Conservation (phyloP, 1,284 basidiomycete species). For the Phlebopus sp. region DNA sequence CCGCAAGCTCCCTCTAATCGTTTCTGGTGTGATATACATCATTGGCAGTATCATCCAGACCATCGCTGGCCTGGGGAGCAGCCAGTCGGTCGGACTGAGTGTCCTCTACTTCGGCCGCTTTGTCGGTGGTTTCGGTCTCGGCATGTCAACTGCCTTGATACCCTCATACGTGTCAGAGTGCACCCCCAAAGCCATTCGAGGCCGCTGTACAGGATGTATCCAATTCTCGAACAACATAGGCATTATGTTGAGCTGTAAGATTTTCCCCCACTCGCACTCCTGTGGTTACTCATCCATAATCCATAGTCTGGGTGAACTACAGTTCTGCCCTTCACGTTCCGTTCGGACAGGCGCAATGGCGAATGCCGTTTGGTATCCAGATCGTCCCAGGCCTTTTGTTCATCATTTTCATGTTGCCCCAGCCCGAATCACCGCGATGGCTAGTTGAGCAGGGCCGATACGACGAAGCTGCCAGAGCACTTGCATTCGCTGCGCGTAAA, state of each 20-base stretch:
- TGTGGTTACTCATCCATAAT: background rate
- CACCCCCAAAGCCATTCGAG: constrained; percentile 53
- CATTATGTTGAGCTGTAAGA: constrained; percentile 50
- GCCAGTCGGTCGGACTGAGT: constrained; percentile 35
- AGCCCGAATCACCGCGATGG: constrained; percentile 63
- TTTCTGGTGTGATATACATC: constrained; percentile 53
- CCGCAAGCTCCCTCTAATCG: constrained; percentile 46
- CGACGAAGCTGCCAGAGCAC: constrained; percentile 47
- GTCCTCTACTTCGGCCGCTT: constrained; percentile 50
- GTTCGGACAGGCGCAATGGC: constrained; percentile 45
- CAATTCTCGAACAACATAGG: constrained; percentile 51
- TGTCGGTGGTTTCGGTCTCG: constrained; percentile 47
- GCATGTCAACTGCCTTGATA: constrained; percentile 52
- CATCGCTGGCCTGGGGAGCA: constrained; percentile 42
- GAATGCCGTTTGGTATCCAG: constrained; percentile 54
- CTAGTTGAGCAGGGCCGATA: constrained; percentile 51
- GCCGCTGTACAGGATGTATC: constrained; percentile 54
- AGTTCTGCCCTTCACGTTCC: constrained; percentile 36
- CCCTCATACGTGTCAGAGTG: constrained; percentile 60
- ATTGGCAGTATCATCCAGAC: constrained; percentile 54
- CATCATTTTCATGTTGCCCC: constrained; percentile 45
- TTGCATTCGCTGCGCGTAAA: constrained; percentile 45
- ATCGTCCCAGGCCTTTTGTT: constrained; percentile 52
- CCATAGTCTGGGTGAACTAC: constrained; percentile 49
- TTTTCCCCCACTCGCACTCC: constrained; percentile 1